Base-by-base conservation (phyloP, 352 stramenopile species). In the Achlya hypogyna region DNA sequence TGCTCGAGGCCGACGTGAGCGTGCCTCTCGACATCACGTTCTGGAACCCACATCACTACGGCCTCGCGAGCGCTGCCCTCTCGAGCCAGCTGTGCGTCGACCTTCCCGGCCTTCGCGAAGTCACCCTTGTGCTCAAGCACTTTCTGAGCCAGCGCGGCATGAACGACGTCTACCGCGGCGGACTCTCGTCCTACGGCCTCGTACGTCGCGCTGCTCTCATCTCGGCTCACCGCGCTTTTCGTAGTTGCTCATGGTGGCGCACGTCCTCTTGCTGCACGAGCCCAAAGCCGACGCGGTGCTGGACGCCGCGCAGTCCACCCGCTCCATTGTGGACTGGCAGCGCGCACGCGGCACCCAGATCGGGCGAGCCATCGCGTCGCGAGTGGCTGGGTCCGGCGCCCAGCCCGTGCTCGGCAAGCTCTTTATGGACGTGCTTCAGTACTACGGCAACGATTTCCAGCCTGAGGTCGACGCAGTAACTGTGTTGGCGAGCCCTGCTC, bases 131-230 rank as follows among this genome's bases (percentile, higher is more conserved):
- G 9, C 71, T 97, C 23, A 97, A 97, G 72, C 78, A 93, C 56
- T 95, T 96, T 58, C 69, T 97, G 8, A 86, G 81, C n/a, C 86
- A 89, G 35, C 79, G 89, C 28, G 78, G 80, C 5, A 65, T 96
- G 9, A 97, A 96, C 60, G 88, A 97, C 59, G 87, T 89, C 9
- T 97, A 93, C 63, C 74, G 91, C 20, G 90, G 90, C n/a, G 90
- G 90, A 0, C 73, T 97, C 4, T 96, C 87, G 2, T 96, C 85
- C 2, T 97, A 97, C 47, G 87, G 88, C 1, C 71, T 97, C 14
- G 69, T 79, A 60, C 29, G 6, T 10, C n/a, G n/a, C n/a, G n/a
- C n/a, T n/a, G n/a, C 9, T 27, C 12, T 5, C 20, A 20, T 5
- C 12, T 53, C 28, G 20, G 40, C 53, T 27, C 18, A 28, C 4